These are phyloP conservation scores for Ajuga reptans DNA, from an alignment of 305 asterid species.

Conservation along the genomic window DNA sequence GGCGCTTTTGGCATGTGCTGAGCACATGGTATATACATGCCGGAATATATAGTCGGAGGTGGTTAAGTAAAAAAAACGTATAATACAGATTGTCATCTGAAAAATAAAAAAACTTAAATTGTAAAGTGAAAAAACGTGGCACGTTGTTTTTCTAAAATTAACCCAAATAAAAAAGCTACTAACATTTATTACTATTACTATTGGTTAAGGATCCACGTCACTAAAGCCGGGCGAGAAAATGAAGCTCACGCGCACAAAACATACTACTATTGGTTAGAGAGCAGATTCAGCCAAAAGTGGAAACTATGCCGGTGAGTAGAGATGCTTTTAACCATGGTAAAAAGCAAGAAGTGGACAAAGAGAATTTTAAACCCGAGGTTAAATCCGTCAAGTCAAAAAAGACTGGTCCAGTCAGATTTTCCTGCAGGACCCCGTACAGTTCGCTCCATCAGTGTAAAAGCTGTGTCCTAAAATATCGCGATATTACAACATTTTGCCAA, in stretches of 20 bases:
- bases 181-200: no score
- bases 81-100: no score
- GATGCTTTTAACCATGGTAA: slow-evolving; percentile 25
- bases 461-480: slow-evolving; percentile 30
- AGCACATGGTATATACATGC: no score
- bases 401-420: slow-evolving; percentile 2
- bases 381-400: slow-evolving; percentile 24
- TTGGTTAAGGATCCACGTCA: not conserved
- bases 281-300: not conserved
- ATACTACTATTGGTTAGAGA: not conserved
- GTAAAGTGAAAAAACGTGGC: no score
- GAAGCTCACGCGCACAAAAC: not conserved
- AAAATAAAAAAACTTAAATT: no score
- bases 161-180: no score
- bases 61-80: no score
- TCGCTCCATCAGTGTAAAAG: slow-evolving; percentile 21
- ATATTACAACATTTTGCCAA: slow-evolving; percentile 8
- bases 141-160: no score
- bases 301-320: not conserved
- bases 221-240: no score
- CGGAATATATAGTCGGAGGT: no score
- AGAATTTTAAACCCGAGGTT: slow-evolving; percentile 20
- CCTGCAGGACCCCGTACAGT: no score
- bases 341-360: slow-evolving; percentile 24
- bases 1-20: no score